Percentiles rank a stretch among this genome's conserved stretches.
Evolutionary conservation across 2,329 filamentous ascomycete genomes (phyloP).

Genomic region (Fusarium phyllophilum): DNA sequence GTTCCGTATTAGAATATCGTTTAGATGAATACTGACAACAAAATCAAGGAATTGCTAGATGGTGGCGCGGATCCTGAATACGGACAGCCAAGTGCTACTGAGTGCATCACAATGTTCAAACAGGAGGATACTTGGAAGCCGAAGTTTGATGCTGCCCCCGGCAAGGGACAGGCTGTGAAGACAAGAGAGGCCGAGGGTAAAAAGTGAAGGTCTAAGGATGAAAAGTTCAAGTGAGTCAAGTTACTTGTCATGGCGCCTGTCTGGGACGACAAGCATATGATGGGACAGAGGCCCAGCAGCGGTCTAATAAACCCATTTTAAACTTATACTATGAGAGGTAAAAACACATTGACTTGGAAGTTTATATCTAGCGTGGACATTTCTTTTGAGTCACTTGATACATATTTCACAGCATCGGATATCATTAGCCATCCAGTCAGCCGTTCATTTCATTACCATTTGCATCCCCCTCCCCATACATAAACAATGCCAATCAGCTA

Average conservation of each 20-base stretch:
- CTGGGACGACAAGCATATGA: neutral
- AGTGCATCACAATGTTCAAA: conserved; percentile 63
- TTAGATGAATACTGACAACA: neutral
- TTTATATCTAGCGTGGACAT: neutral
- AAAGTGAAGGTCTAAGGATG: neutral
- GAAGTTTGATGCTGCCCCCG: conserved; percentile 61
- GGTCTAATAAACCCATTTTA: neutral
- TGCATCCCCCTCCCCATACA: conserved; percentile 2
- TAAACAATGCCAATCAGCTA: conserved; percentile 22
- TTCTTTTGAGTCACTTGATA: neutral
- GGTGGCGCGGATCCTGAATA: conserved; percentile 65
- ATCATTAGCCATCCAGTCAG: neutral
- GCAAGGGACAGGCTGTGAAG: conserved; percentile 50
- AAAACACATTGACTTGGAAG: neutral
- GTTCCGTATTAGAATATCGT: neutral
- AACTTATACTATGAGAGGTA: neutral
- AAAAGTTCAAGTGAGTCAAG: neutral
- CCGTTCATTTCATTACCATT: conserved; percentile 23
- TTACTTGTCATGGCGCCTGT: neutral
- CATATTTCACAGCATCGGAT: neutral
- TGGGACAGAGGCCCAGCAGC: neutral
- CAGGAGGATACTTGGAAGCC: conserved; percentile 61
- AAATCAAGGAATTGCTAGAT: conserved; percentile 56
- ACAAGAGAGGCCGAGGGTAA: neutral
- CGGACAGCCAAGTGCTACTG: conserved; percentile 60